These are phyloP conservation scores for Endoconidiophora polonica DNA, from an alignment of 2,329 filamentous ascomycete species.

Conservation along the genomic window DNA sequence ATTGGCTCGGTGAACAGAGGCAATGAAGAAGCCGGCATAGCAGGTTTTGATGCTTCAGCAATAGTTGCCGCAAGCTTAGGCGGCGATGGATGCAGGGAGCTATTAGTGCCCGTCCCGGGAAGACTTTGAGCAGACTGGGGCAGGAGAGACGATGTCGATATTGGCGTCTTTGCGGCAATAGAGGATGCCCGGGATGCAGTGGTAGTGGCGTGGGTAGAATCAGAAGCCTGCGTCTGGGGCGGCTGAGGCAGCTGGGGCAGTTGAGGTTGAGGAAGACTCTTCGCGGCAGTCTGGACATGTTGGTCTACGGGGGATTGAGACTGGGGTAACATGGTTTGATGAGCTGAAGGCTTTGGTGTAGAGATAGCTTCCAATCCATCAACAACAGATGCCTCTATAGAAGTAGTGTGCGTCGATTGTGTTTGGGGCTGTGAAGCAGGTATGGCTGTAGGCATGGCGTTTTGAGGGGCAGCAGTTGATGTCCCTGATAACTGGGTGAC, in stretches of 20 bases:
- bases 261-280: background rate
- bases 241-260: background rate
- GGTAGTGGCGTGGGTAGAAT: background rate
- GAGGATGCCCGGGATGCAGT: background rate
- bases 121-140: slow-evolving; percentile 1
- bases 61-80: background rate
- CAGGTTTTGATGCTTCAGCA: background rate
- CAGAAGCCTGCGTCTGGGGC: background rate
- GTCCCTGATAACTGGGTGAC: slow-evolving; percentile 9
- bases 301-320: background rate
- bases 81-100: background rate
- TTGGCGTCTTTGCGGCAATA: background rate
- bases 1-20: slow-evolving; percentile 8
- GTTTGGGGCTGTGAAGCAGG: background rate
- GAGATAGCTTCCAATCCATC: background rate
- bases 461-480: background rate
- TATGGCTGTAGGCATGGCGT: background rate
- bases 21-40: background rate
- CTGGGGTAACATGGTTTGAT: slow-evolving; percentile 8
- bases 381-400: background rate
- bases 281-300: background rate
- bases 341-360: slow-evolving; percentile 1
- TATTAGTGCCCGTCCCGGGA: background rate
- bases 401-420: background rate
- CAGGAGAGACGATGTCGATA: background rate